Evolutionary conservation across 2,329 filamentous ascomycete species (phyloP).

Genomic region (Lecanicillium sp.): DNA sequence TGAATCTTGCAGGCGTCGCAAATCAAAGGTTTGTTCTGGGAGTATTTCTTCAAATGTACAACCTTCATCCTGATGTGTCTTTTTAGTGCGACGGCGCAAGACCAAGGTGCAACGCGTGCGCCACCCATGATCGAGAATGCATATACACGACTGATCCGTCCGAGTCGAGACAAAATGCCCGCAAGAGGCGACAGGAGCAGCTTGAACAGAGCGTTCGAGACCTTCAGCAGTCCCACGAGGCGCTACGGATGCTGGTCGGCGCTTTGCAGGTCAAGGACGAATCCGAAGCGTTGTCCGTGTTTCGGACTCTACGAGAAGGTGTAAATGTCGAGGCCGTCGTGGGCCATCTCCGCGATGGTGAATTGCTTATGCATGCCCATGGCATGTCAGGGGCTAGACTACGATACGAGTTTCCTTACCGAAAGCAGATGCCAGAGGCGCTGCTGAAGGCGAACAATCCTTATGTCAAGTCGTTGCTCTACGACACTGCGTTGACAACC

Average conservation of each 20-base stretch:
- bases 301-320: not conserved
- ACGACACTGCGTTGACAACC: not conserved
- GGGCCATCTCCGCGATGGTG: not conserved
- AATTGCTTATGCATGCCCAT: not conserved
- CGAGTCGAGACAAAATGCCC: not conserved
- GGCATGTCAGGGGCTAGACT: not conserved
- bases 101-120: not conserved
- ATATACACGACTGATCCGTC: not conserved
- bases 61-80: not conserved
- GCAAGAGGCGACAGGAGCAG: not conserved
- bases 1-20: not conserved
- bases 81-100: conserved; percentile 1
- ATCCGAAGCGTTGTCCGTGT: not conserved
- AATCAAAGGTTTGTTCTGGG: not conserved
- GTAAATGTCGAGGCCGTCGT: not conserved
- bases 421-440: not conserved
- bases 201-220: not conserved
- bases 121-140: not conserved
- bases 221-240: not conserved
- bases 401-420: not conserved
- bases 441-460: not conserved
- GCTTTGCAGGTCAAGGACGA: conserved; percentile 3
- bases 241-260: not conserved
- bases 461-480: not conserved
- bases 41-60: not conserved